These are phyloP conservation scores for Beauveria medogensis DNA, from an alignment of 2,329 filamentous ascomycete genomes.

Conservation along the genomic window DNA sequence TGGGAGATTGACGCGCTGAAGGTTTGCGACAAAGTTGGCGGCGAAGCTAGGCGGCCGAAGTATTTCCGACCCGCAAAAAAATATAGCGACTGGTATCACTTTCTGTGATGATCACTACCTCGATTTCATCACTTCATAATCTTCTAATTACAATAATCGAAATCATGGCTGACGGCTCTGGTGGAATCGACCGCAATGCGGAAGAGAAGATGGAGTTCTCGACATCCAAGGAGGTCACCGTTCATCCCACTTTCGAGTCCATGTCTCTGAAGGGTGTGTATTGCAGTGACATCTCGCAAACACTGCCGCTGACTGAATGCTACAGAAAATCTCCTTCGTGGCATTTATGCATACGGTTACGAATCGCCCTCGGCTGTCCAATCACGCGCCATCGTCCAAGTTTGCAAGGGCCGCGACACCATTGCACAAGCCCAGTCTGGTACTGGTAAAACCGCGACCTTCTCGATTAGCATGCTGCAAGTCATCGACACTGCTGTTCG, in stretches of 20 bases:
- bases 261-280: constrained; percentile 80
- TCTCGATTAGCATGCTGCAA: constrained; percentile 92
- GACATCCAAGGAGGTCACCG: constrained; percentile 95
- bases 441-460: constrained; percentile 94
- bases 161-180: constrained; percentile 77
- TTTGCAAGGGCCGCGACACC: constrained; percentile 97
- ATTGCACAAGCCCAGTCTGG: constrained; percentile 97
- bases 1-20: not conserved
- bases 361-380: constrained; percentile 97
- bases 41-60: constrained; percentile 18
- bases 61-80: constrained; percentile 21
- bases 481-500: constrained; percentile 90
- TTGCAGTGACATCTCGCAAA: not conserved
- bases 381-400: constrained; percentile 94
- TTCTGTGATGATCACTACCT: not conserved
- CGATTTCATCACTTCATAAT: not conserved
- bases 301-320: not conserved
- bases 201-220: constrained; percentile 98
- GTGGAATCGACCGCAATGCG: constrained; percentile 75
- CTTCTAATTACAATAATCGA: not conserved
- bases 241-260: constrained; percentile 86
- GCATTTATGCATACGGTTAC: constrained; percentile 97
- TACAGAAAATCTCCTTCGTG: constrained; percentile 82
- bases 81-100: not conserved
- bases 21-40: constrained; percentile 7